phyloP scores from a whole-genome alignment of 768 basidiomycete genomes.

The Tricholoma sp. region DNA sequence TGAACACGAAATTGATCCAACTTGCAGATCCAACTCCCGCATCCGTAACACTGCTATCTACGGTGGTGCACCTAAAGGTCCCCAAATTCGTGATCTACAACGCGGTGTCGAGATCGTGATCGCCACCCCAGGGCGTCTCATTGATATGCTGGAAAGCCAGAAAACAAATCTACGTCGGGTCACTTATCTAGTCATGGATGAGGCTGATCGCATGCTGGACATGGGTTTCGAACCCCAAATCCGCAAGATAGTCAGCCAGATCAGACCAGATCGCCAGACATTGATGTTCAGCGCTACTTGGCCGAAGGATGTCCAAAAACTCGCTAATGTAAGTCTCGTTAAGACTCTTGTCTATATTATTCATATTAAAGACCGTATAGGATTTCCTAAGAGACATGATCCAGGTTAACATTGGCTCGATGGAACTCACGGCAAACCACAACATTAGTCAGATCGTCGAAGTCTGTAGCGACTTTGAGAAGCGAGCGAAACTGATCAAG shows the following conservation, averaged over 20 bases:
- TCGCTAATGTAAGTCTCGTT: conserved; percentile 64
- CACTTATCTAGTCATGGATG: conserved; percentile 98
- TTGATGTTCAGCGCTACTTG: conserved; percentile 99
- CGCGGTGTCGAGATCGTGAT: conserved; percentile 97
- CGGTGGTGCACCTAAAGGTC: conserved; percentile 97
- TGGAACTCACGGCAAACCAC: conserved; percentile 98
- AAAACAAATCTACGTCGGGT: conserved; percentile 96
- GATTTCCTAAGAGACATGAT: conserved; percentile 97
- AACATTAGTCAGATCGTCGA: conserved; percentile 96
- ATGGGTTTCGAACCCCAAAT: conserved; percentile 99
- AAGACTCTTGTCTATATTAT: background rate
- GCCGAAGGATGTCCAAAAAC: conserved; percentile 99
- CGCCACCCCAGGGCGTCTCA: conserved; percentile 99
- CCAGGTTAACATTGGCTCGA: conserved; percentile 98
- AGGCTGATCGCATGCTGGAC: conserved; percentile 99
- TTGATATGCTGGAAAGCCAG: conserved; percentile 96
- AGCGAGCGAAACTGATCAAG: conserved; percentile 92
- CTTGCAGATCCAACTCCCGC: conserved; percentile 71
- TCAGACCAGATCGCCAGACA: conserved; percentile 97
- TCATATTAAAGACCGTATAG: conserved; percentile 28
- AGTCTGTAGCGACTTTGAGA: conserved; percentile 96
- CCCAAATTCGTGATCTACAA: conserved; percentile 95
- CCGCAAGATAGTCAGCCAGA: conserved; percentile 94
- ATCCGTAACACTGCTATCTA: conserved; percentile 99
- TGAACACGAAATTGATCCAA: background rate